These are phyloP conservation scores for Curvularia spicifera DNA, from an alignment of 2,329 filamentous ascomycete genomes.

Conservation along the genomic window DNA sequence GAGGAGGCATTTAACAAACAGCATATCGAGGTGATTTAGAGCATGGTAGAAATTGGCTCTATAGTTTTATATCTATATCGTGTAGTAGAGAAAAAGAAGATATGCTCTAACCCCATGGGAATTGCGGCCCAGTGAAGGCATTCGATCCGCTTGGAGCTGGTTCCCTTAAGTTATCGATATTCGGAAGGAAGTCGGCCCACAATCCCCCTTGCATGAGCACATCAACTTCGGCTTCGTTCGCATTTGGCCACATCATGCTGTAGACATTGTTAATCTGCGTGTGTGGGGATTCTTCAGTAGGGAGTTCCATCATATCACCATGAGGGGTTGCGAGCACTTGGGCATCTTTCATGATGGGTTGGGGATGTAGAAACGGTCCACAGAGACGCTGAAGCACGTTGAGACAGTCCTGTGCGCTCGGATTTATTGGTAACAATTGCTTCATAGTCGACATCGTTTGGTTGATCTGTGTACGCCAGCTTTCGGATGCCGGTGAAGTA, in stretches of 20 bases:
- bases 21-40: neutral
- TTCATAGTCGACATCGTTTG: constrained; percentile 49
- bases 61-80: neutral
- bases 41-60: neutral
- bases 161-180: neutral
- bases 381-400: constrained; percentile 54
- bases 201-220: constrained; percentile 26
- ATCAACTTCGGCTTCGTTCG: constrained; percentile 22
- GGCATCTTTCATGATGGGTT: constrained; percentile 6
- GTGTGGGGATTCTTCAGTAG: constrained; percentile 23
- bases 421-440: constrained; percentile 49
- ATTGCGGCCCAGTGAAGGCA: neutral
- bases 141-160: neutral
- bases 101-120: neutral
- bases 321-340: constrained; percentile 10
- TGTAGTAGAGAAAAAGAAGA: too few relatives aligned
- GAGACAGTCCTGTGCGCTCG: constrained; percentile 53
- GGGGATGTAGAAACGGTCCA: constrained; percentile 29
- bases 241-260: constrained; percentile 28
- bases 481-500: constrained; percentile 42
- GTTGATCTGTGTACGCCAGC: constrained; percentile 54
- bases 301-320: constrained; percentile 8
- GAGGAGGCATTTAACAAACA: constrained; percentile 1
- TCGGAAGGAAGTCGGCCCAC: constrained; percentile 21
- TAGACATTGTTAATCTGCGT: constrained; percentile 27